A percentile compares a stretch with the other conserved stretches of the same genome.
phyloP scores from a whole-genome alignment of 495 filamentous ascomycete genomes.

The Talaromyces ruber region DNA sequence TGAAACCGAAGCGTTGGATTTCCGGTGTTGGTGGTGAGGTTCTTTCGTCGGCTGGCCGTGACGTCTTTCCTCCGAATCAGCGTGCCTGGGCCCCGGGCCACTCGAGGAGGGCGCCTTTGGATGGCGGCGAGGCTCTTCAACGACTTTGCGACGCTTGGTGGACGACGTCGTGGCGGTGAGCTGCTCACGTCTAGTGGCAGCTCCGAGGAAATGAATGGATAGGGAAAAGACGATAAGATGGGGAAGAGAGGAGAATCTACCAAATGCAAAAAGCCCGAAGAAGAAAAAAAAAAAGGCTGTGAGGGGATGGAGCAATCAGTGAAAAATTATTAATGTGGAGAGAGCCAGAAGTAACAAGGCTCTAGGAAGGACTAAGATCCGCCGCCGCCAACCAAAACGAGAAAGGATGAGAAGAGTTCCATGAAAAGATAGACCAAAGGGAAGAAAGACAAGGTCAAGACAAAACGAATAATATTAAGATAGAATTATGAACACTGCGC shows the following conservation, averaged over 20 bases:
- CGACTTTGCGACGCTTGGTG: slow-evolving; percentile 83
- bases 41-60: slow-evolving; percentile 9
- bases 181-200: slow-evolving; percentile 50
- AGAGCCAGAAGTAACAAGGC: background rate
- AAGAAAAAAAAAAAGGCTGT: background rate
- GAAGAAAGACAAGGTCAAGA: background rate
- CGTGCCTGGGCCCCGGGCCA: slow-evolving; percentile 22
- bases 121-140: slow-evolving; percentile 39
- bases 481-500: background rate
- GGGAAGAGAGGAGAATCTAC: background rate
- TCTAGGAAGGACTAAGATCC: background rate
- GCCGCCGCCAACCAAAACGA: background rate
- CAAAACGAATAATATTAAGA: background rate
- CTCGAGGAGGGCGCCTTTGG: slow-evolving; percentile 18
- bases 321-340: slow-evolving; percentile 3
- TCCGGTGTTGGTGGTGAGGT: background rate
- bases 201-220: slow-evolving; percentile 14
- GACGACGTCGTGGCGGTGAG: slow-evolving; percentile 82
- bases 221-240: background rate
- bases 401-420: background rate
- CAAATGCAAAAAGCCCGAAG: background rate
- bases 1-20: background rate
- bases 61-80: slow-evolving; percentile 30
- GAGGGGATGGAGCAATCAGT: background rate
- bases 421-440: background rate